Evolutionary conservation across 345 rosid species (phyloP).

Genomic region (Brassica rapa): DNA sequence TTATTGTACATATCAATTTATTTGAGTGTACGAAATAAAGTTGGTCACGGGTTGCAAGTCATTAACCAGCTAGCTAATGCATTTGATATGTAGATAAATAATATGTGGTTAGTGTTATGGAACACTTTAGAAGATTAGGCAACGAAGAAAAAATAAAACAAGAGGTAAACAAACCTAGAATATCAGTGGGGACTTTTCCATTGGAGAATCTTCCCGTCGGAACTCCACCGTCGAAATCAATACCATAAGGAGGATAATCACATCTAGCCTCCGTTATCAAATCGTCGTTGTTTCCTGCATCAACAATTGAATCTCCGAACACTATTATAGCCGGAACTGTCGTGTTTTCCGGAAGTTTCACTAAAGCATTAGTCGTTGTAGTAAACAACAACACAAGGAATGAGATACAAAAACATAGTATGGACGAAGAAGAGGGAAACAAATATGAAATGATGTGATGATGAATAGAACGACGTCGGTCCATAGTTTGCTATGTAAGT

Average conservation of each 20-base stretch:
- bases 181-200: constrained; percentile 75
- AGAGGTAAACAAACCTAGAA: constrained; percentile 50
- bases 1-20: background rate
- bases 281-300: constrained; percentile 77
- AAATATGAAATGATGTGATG: background rate
- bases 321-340: constrained; percentile 59
- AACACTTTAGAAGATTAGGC: background rate
- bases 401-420: background rate
- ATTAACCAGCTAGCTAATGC: constrained; percentile 8
- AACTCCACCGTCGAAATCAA: constrained; percentile 53
- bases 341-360: constrained; percentile 37
- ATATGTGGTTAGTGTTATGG: background rate
- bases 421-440: background rate
- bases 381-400: constrained; percentile 6
- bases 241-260: constrained; percentile 74
- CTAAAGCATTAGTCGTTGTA: constrained; percentile 27
- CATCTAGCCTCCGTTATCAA: constrained; percentile 51
- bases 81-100: background rate
- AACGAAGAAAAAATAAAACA: background rate
- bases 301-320: constrained; percentile 87
- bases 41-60: background rate
- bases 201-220: constrained; percentile 80
- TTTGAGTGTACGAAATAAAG: background rate
- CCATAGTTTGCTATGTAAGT: constrained; percentile 11
- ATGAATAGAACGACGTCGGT: constrained; percentile 11